Base-by-base conservation (phyloP, 306 rosid genomes). In the Vicia faba region DNA sequence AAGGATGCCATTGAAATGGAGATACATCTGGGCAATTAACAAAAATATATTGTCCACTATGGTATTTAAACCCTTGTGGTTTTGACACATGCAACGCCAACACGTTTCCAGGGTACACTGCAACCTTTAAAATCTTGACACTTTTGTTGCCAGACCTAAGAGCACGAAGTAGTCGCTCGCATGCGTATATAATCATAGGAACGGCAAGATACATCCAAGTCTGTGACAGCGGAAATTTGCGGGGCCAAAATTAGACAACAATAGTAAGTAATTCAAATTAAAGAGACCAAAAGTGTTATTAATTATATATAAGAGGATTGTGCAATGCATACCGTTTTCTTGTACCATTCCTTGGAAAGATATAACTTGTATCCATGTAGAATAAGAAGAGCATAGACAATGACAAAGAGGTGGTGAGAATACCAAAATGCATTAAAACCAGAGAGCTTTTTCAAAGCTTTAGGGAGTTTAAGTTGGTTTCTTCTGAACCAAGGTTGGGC, bases 401-500 rank as follows among this genome's bases (percentile, higher is more conserved):
- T 83, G 71, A 92, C 81, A 61, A 92, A 92, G 26, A 89, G 78
- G 50, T 92, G 96, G 68, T 92, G 96, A 5, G 96, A 92, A 79
- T 92, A 92, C 98, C 98, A 89, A 63, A 92, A 92, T 11, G 98
- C 96, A 38, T 92, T 89, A 83, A 89, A 92, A 10, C 98, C 98
- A 0, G 91, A 86, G 55, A 92, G 84, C 67, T 69, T 89, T 53
- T 87, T 87, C 6, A 89, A 83, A 49, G 78, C 13, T 39, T 80
- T 83, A 0, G 98, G 96, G 19, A 92, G 96, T 36, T 81, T 84
- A 0, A 87, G 73, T 69, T 78, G 71, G 41, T 69, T 87, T 55
- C 89, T 71, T 4, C 96, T 81, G 69, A 92, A 89, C 96, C 96
- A 86, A 4, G 98, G 98, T 40, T 83, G 91, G 10, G 98, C 98